phyloP scores from a whole-genome alignment of 305 asterid genomes.

The Solanum hybrid region DNA sequence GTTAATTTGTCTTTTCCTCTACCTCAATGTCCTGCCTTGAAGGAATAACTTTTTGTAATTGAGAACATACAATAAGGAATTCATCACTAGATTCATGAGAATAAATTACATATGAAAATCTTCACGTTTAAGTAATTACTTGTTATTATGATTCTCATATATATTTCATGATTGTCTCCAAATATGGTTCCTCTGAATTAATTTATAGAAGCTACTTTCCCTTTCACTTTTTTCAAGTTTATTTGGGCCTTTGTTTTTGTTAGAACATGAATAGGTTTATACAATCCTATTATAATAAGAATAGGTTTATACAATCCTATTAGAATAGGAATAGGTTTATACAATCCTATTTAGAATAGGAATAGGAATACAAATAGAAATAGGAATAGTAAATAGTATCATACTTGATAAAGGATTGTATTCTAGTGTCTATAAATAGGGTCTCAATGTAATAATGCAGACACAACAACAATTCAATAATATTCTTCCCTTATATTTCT shows the following conservation, averaged over 20 bases:
- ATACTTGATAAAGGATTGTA: too few relatives aligned
- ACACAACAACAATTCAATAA: too few relatives aligned
- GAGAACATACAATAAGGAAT: background rate
- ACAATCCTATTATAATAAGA: too few relatives aligned
- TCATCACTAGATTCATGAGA: background rate
- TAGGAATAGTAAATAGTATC: too few relatives aligned
- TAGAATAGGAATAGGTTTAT: too few relatives aligned
- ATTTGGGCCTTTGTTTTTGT: background rate
- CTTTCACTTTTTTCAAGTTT: background rate
- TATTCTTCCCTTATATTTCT: too few relatives aligned
- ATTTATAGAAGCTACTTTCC: background rate
- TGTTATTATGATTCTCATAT: background rate
- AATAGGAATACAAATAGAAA: too few relatives aligned
- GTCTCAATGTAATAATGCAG: too few relatives aligned
- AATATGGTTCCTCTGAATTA: background rate
- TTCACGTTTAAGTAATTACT: background rate
- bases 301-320: too few relatives aligned
- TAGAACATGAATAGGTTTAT: too few relatives aligned
- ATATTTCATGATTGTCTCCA: background rate
- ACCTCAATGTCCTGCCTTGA: background rate
- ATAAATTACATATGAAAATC: background rate
- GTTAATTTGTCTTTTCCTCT: background rate
- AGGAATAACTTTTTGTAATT: background rate
- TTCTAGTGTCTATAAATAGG: too few relatives aligned
- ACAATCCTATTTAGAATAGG: too few relatives aligned